Evolutionary conservation across 331 rosid species (phyloP).

Genomic region (Stylosanthes scabra): DNA sequence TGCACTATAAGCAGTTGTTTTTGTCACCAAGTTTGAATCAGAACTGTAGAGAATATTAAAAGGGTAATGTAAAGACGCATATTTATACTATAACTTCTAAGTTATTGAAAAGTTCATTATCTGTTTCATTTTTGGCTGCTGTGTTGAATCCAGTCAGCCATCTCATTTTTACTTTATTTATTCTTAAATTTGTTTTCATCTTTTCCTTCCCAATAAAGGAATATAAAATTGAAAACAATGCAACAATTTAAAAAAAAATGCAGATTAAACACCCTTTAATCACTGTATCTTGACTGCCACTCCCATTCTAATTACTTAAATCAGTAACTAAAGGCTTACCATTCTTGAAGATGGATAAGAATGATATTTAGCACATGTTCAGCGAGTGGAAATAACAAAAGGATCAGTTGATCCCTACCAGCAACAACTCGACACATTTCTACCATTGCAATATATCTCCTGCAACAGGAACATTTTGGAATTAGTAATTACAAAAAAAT

Average conservation of each 20-base stretch:
- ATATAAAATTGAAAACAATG: background rate
- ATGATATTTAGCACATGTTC: conserved; percentile 80
- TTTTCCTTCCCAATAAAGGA: background rate
- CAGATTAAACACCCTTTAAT: background rate
- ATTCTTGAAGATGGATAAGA: conserved; percentile 82
- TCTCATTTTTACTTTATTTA: background rate
- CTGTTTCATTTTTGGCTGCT: background rate
- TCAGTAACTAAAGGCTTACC: conserved; percentile 55
- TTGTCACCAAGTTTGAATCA: conserved; percentile 47
- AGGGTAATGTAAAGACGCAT: too few relatives aligned
- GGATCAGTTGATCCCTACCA: conserved; percentile 69
- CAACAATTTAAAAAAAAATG: too few relatives aligned
- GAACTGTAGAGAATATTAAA: too few relatives aligned
- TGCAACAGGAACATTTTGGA: conserved; percentile 44
- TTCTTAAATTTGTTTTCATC: background rate
- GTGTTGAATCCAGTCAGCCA: background rate
- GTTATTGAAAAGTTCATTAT: background rate
- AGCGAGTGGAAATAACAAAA: conserved; percentile 71
- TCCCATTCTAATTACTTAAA: conserved; percentile 22
- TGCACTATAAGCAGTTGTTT: conserved; percentile 59
- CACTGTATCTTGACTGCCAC: conserved; percentile 4
- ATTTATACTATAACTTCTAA: too few relatives aligned
- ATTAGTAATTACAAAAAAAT: background rate
- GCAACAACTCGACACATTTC: conserved; percentile 95
- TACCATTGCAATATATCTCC: conserved; percentile 91